Conservation (phyloP, 345 rosid species). For the Arabis alpina region DNA sequence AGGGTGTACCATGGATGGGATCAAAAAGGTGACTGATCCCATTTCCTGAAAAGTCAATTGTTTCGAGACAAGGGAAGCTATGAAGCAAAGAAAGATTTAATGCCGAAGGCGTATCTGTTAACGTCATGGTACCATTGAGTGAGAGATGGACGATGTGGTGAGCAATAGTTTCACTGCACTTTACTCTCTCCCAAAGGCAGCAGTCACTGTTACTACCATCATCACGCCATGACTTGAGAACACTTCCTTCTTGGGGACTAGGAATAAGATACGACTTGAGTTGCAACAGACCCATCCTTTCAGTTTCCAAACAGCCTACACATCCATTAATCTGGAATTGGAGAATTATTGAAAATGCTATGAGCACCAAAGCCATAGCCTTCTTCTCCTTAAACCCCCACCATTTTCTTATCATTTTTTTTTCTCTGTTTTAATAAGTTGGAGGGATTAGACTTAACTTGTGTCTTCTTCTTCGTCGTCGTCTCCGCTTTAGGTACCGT, state of each 20-base stretch:
- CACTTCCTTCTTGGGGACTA: neutral
- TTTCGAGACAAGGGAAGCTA: conserved; percentile 29
- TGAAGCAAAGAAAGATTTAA: conserved; percentile 27
- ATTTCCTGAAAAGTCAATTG: conserved; percentile 22
- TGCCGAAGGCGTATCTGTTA: neutral
- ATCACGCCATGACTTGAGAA: conserved; percentile 29
- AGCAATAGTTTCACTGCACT: too few species aligned
- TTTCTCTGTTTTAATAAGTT: too few species aligned
- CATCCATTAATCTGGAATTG: neutral
- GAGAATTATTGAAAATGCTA: conserved; percentile 25
- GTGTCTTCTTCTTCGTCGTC: conserved; percentile 27
- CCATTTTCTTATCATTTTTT: neutral
- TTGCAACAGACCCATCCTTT: conserved; percentile 21
- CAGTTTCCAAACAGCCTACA: conserved; percentile 25
- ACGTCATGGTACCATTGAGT: conserved; percentile 15
- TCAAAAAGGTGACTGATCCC: conserved; percentile 17
- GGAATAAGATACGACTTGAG: conserved; percentile 24
- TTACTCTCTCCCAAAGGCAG: conserved; percentile 38
- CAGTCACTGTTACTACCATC: conserved; percentile 15
- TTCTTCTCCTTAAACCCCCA: neutral
- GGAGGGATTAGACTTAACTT: conserved; percentile 33
- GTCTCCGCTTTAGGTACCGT: too few species aligned
- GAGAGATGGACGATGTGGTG: too few species aligned
- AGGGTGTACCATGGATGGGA: conserved; percentile 15
- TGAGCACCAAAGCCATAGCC: neutral